These are phyloP conservation scores for Tetradesmus obliquus DNA, from an alignment of 139 green algal species.

Conservation along the genomic window DNA sequence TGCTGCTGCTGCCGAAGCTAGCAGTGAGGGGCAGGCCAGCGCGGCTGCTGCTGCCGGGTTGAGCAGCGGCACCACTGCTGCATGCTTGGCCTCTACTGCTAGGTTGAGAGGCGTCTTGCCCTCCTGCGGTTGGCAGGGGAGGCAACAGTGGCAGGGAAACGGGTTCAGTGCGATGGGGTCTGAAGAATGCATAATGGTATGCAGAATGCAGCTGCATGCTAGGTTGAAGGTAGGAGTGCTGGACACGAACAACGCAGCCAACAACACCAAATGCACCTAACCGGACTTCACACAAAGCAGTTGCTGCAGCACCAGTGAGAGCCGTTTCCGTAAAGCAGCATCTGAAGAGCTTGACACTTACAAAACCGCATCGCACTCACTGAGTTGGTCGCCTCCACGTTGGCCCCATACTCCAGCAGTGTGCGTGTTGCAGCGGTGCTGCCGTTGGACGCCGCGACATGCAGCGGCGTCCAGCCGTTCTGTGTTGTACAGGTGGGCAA, in stretches of 20 bases:
- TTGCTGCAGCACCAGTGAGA: too few species aligned
- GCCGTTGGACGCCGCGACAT: conserved; percentile 2
- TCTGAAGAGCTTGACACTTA: too few species aligned
- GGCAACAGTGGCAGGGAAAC: background rate
- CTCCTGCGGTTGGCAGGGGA: background rate
- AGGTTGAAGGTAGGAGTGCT: too few species aligned
- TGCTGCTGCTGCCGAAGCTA: background rate
- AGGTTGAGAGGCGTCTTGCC: conserved; percentile 33
- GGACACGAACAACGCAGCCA: too few species aligned
- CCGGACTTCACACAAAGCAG: too few species aligned
- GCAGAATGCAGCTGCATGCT: too few species aligned
- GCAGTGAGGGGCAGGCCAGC: background rate
- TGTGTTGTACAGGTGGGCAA: background rate
- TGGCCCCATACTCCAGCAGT: conserved; percentile 25
- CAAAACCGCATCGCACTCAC: background rate
- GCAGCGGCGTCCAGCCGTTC: conserved; percentile 39
- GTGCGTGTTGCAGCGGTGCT: background rate
- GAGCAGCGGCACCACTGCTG: conserved; percentile 11
- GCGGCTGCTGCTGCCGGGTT: conserved; percentile 19
- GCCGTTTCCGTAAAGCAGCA: too few species aligned
- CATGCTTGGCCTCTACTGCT: conserved; percentile 19
- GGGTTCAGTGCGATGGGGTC: too few species aligned
- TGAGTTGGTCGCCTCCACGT: background rate
- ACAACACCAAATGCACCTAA: too few species aligned
- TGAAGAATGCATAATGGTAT: too few species aligned